phyloP scores from a whole-genome alignment of 2,329 filamentous ascomycete species.

The Colletotrichum truncatum region DNA sequence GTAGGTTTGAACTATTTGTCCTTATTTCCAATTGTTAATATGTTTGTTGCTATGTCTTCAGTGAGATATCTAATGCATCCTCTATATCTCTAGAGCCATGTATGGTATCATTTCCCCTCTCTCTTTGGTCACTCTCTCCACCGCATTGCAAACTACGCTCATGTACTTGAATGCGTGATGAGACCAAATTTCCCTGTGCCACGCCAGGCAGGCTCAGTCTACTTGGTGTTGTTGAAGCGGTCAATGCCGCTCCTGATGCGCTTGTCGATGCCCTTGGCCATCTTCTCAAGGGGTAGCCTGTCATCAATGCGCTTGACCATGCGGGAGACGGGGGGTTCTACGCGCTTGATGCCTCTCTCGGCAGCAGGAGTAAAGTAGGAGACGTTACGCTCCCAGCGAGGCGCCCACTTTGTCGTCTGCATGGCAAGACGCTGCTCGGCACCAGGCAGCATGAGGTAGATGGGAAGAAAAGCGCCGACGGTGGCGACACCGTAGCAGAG shows the following conservation, averaged over 20 bases:
- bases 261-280: slow-evolving; percentile 57
- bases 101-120: slow-evolving; percentile 3
- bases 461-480: slow-evolving; percentile 61
- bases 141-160: too few relatives aligned
- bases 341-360: slow-evolving; percentile 58
- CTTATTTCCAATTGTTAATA: slow-evolving; percentile 10
- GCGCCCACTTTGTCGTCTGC: slow-evolving; percentile 67
- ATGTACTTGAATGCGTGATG: neutral
- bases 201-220: neutral
- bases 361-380: slow-evolving; percentile 60
- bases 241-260: slow-evolving; percentile 58
- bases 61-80: slow-evolving; percentile 18
- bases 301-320: slow-evolving; percentile 56
- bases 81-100: slow-evolving; percentile 16
- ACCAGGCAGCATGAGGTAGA: slow-evolving; percentile 66
- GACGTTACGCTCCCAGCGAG: slow-evolving; percentile 68
- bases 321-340: slow-evolving; percentile 56
- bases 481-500: slow-evolving; percentile 64
- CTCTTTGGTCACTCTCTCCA: neutral
- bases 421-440: slow-evolving; percentile 62
- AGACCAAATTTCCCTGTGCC: neutral
- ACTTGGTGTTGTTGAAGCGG: slow-evolving; percentile 34
- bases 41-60: neutral
- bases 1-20: neutral
- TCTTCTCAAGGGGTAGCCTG: slow-evolving; percentile 58